phyloP scores from a whole-genome alignment of 1,284 basidiomycete genomes.

The Fomitiporia mediterranea region DNA sequence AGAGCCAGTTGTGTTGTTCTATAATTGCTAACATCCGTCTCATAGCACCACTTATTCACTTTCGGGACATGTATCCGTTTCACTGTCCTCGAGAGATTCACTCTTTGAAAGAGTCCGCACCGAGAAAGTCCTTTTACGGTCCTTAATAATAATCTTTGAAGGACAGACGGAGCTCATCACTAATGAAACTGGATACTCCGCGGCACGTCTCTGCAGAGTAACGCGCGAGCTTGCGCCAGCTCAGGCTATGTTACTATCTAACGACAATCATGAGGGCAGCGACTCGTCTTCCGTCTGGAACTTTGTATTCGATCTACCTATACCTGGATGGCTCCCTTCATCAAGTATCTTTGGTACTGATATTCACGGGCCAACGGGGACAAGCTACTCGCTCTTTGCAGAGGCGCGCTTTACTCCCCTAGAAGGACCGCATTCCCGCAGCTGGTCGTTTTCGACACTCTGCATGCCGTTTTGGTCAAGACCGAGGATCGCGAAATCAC shows the following conservation, averaged over 20 bases:
- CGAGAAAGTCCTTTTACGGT: slow-evolving; percentile 53
- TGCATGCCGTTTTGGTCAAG: slow-evolving; percentile 44
- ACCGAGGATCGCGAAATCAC: slow-evolving; percentile 33
- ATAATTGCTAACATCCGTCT: slow-evolving; percentile 14
- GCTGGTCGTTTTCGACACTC: slow-evolving; percentile 43
- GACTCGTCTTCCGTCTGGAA: slow-evolving; percentile 59
- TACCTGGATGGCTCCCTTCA: slow-evolving; percentile 76
- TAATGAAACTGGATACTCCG: slow-evolving; percentile 53
- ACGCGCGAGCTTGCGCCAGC: slow-evolving; percentile 53
- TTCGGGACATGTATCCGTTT: slow-evolving; percentile 64
- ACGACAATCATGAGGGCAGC: slow-evolving; percentile 40
- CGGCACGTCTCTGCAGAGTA: slow-evolving; percentile 59
- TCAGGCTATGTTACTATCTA: slow-evolving; percentile 53
- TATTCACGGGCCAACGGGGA: slow-evolving; percentile 41
- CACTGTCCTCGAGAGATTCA: slow-evolving; percentile 46
- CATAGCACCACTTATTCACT: slow-evolving; percentile 69
- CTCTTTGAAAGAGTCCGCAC: slow-evolving; percentile 46
- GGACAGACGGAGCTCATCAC: slow-evolving; percentile 68
- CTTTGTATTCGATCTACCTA: slow-evolving; percentile 61
- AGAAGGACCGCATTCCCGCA: slow-evolving; percentile 31
- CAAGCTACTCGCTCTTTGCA: slow-evolving; percentile 63
- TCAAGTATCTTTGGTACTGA: slow-evolving; percentile 44
- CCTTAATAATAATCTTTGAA: slow-evolving; percentile 67
- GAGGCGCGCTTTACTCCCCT: slow-evolving; percentile 51
- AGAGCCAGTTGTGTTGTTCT: not conserved